Evolutionary conservation across 148 eudicot genomes (phyloP).

Genomic region (Talinum fruticosum): DNA sequence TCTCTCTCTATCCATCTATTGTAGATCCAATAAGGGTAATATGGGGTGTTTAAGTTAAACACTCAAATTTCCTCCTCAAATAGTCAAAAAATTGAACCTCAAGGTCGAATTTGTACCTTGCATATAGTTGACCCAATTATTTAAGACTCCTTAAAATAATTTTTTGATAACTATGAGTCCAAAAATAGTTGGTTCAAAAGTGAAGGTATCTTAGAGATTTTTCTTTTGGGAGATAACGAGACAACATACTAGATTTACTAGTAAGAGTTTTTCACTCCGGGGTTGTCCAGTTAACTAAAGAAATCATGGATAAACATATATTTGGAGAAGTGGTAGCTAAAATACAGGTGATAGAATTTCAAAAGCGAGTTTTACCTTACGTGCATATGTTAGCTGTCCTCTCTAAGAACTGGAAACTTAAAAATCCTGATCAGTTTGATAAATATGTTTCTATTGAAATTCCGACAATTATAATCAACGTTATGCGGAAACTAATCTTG

Average conservation of each 20-base stretch:
- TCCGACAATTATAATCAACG: neutral
- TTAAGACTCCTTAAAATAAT: too few relatives aligned
- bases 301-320: neutral
- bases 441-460: neutral
- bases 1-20: neutral
- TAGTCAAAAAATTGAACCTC: too few relatives aligned
- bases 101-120: too few relatives aligned
- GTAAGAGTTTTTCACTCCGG: neutral
- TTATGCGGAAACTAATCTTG: neutral
- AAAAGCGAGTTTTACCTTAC: neutral
- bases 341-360: constrained; percentile 5
- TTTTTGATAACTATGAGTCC: too few relatives aligned
- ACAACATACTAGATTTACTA: neutral
- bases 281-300: neutral
- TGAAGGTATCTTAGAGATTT: too few relatives aligned
- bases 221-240: too few relatives aligned
- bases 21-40: too few relatives aligned
- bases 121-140: too few relatives aligned
- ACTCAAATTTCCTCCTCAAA: too few relatives aligned
- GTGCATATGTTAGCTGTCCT: neutral
- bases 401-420: neutral
- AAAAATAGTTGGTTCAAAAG: too few relatives aligned
- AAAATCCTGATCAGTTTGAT: neutral
- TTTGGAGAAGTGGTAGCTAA: neutral
- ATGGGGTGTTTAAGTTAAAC: too few relatives aligned